Evolutionary conservation across 495 filamentous ascomycete genomes (phyloP).

Genomic region (Penicillium flavigenum): DNA sequence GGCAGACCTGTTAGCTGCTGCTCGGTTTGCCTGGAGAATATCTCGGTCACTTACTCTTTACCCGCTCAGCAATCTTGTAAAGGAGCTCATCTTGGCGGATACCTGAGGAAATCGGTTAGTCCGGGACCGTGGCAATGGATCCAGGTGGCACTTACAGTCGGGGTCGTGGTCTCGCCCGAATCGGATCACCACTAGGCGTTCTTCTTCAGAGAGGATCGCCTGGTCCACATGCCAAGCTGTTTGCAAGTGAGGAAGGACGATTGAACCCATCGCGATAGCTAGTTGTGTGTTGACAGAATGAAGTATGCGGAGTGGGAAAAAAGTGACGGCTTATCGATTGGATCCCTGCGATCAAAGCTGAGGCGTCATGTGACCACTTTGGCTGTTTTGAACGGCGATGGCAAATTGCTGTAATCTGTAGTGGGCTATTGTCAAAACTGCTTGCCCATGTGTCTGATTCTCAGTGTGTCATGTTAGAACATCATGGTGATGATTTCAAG

Average conservation of each 20-base stretch:
- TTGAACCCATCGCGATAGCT: slow-evolving; percentile 68
- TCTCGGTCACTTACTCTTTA: slow-evolving; percentile 40
- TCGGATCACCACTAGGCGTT: slow-evolving; percentile 92
- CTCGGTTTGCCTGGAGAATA: neutral
- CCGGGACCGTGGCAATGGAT: neutral
- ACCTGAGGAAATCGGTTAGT: slow-evolving; percentile 39
- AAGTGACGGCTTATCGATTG: slow-evolving; percentile 27
- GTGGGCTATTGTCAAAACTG: neutral
- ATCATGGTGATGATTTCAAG: neutral
- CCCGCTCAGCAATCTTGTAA: slow-evolving; percentile 61
- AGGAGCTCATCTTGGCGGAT: slow-evolving; percentile 95
- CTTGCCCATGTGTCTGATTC: neutral
- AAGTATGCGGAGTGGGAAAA: slow-evolving; percentile 3
- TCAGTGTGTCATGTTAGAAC: neutral
- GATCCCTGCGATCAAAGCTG: slow-evolving; percentile 22
- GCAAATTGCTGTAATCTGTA: neutral
- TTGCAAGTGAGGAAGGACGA: slow-evolving; percentile 87
- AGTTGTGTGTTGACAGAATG: neutral
- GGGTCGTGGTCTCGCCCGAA: slow-evolving; percentile 81
- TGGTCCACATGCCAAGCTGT: slow-evolving; percentile 98
- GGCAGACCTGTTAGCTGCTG: slow-evolving; percentile 3
- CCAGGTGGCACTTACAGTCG: slow-evolving; percentile 41
- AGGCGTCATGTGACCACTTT: slow-evolving; percentile 22
- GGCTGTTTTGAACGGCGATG: neutral
- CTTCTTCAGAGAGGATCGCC: slow-evolving; percentile 88